Evolutionary conservation across 108 stramenopile genomes (phyloP), one percentile per base, ranked within the genome.

Genomic region (Licmophora abbreviata): DNA sequence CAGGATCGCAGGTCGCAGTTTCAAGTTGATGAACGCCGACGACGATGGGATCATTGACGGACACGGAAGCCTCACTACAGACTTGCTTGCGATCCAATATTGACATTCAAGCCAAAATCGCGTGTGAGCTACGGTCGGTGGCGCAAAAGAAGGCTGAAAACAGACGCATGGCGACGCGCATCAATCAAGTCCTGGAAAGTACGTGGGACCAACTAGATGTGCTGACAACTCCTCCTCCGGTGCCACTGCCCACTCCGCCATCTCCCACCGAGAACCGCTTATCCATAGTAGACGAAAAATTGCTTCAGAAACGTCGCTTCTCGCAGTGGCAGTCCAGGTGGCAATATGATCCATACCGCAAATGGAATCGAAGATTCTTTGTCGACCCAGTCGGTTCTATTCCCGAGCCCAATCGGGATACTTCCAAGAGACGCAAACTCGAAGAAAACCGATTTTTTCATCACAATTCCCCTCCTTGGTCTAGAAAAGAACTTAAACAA

Each of bases 311-410:
- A 25, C 26, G 31, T 26, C 7, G 27, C 15, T 7, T 34, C n/a
- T 18, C 9, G 28, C 22, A 18, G 26, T 20, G 36, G 12, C 32
- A 17, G 1, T 48, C 14, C 29, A 54, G 35, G 27, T 41, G 26
- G 40, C 20, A 46, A 37, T 64, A 51, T 36, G 60, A 74, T 30
- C 48, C 58, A 7, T 43, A 64, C 41, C 55, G 71, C 12, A 76
- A 61, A 60, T 77, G 69, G 80, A 65, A 31, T 8, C 47, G 67
- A 44, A 47, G 45, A 1, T 81, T 71, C 44, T 81, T 76, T 59
- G 25, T 70, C 2, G 80, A 81, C 44, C 53, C 63, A 38, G 50
- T 56, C 29, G 76, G 80, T 37, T 68, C 58, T 10, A 62, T 27
- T 26, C 76, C 80, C 4, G 5, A 33, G 21, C 46, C 55, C 3